Conservation (phyloP, 768 basidiomycete genomes). For the Tulasnella sp. region DNA sequence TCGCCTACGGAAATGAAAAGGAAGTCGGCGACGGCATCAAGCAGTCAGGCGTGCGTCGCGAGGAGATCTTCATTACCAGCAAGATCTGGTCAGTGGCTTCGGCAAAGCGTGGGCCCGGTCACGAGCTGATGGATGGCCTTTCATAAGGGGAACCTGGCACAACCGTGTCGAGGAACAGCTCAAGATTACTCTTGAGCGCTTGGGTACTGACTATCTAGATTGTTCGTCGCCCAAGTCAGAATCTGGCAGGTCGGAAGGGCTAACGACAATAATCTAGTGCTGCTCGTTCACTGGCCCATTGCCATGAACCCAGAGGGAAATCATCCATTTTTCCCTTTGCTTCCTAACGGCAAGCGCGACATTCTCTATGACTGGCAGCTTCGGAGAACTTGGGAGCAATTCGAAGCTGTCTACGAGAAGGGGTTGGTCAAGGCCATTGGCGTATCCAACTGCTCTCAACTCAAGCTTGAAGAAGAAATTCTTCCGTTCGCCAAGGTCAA, state of each 20-base stretch:
- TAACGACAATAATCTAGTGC: slow-evolving; percentile 43
- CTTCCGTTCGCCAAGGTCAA: slow-evolving; percentile 20
- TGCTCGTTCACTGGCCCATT: slow-evolving; percentile 77
- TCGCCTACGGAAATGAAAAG: slow-evolving; percentile 48
- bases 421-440: slow-evolving; percentile 79
- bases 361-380: slow-evolving; percentile 64
- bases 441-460: slow-evolving; percentile 32
- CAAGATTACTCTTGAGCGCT: slow-evolving; percentile 59
- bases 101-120: background rate
- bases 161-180: slow-evolving; percentile 57
- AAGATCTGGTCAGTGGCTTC: slow-evolving; percentile 36
- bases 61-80: slow-evolving; percentile 70
- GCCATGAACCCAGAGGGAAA: slow-evolving; percentile 53
- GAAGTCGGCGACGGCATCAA: slow-evolving; percentile 82
- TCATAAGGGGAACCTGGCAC: slow-evolving; percentile 48
- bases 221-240: slow-evolving; percentile 32
- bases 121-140: background rate
- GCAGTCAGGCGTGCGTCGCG: slow-evolving; percentile 66
- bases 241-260: background rate
- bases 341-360: slow-evolving; percentile 51
- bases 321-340: slow-evolving; percentile 34
- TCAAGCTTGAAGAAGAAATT: slow-evolving; percentile 26
- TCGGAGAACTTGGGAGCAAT: slow-evolving; percentile 73
- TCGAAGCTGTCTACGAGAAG: slow-evolving; percentile 65
- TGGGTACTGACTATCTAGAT: slow-evolving; percentile 74